These are phyloP conservation scores for Lonicera japonica DNA, from an alignment of 129 eudicot genomes.

Conservation along the genomic window DNA sequence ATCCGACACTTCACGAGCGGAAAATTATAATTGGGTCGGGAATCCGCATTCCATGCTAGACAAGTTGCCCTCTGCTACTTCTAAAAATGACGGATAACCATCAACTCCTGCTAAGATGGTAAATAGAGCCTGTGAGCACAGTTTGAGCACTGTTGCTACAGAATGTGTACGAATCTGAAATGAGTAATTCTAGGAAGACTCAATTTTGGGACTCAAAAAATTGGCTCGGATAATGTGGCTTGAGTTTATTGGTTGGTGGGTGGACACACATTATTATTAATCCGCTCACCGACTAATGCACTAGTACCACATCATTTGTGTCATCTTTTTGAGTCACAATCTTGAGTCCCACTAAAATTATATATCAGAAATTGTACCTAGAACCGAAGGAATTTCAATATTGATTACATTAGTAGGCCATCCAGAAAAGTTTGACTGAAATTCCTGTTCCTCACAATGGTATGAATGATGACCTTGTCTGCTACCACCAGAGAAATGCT, in stretches of 20 bases:
- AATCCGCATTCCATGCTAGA: constrained; percentile 73
- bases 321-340: too few relatives aligned
- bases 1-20: constrained; percentile 89
- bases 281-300: too few relatives aligned
- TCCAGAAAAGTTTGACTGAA: constrained; percentile 69
- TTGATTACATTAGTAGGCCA: constrained; percentile 88
- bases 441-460: constrained; percentile 62
- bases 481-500: constrained; percentile 52
- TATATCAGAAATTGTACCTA: constrained; percentile 47
- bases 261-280: too few relatives aligned
- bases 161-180: background rate
- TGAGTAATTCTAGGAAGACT: too few relatives aligned
- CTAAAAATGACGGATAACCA: constrained; percentile 65
- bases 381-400: constrained; percentile 70
- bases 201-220: too few relatives aligned
- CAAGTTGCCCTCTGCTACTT: constrained; percentile 41
- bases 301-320: too few relatives aligned
- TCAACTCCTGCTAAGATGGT: constrained; percentile 33
- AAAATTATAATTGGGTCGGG: constrained; percentile 82
- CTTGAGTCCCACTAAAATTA: too few relatives aligned
- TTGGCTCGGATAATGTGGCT: too few relatives aligned
- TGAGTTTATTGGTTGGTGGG: too few relatives aligned
- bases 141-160: constrained; percentile 14
- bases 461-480: constrained; percentile 46
- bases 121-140: constrained; percentile 12